phyloP scores from a whole-genome alignment of 2,329 filamentous ascomycete species.

The Penicillium sp. region DNA sequence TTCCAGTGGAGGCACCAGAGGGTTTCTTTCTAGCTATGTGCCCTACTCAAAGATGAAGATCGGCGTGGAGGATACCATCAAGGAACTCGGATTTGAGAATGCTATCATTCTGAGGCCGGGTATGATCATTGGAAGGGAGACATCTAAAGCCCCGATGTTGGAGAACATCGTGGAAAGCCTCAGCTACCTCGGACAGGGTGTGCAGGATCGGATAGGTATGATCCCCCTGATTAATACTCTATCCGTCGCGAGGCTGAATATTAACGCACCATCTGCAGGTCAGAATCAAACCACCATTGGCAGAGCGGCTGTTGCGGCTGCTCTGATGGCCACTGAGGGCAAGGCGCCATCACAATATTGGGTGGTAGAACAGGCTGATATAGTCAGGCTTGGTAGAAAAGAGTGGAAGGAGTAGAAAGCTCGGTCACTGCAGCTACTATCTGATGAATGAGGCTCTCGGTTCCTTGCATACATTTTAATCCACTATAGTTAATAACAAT shows the following conservation, averaged over 20 bases:
- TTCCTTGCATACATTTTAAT: no score
- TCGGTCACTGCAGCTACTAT: no score
- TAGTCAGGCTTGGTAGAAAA: constrained; percentile 29
- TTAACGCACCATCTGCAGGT: constrained; percentile 14
- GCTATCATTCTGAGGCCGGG: constrained; percentile 38
- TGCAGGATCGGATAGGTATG: constrained; percentile 32
- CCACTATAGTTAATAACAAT: no score
- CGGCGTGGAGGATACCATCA: constrained; percentile 37
- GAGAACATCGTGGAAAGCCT: constrained; percentile 24
- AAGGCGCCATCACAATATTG: constrained; percentile 32
- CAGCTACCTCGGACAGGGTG: constrained; percentile 22
- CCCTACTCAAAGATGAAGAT: constrained; percentile 41
- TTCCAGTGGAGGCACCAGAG: constrained; percentile 34
- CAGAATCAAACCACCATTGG: constrained; percentile 30
- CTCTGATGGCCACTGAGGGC: constrained; percentile 23
- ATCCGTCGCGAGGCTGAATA: constrained; percentile 6
- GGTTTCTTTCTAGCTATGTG: constrained; percentile 27
- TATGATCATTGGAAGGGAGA: constrained; percentile 36
- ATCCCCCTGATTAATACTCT: background rate
- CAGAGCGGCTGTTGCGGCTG: constrained; percentile 30
- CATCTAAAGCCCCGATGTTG: constrained; percentile 19
- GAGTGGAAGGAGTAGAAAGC: constrained; percentile 26
- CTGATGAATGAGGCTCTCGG: no score
- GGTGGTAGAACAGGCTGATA: constrained; percentile 30
- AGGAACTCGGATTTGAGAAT: constrained; percentile 36